Evolutionary conservation across 331 rosid species (phyloP), one percentile per base, ranked within the genome.

Genomic region (Arachis monticola): DNA sequence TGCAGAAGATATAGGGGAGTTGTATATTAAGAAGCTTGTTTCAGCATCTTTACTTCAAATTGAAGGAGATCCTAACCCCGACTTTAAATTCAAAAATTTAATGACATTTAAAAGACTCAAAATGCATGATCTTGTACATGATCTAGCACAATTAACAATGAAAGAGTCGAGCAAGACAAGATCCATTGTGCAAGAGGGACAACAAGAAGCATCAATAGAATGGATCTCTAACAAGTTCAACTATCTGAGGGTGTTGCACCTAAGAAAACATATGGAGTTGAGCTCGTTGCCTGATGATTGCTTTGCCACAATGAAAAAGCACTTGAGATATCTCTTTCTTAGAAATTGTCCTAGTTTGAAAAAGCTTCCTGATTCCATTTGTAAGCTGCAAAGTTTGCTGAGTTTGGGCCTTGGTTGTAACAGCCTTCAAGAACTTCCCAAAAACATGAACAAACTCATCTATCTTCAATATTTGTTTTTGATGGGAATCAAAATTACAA

Each of bases 311-410:
- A 45, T 81, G 73, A 69, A 57, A 27, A 69, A 57, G 45, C 81
- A 77, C 70, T 67, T 84, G 78, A 81, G 83, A 67, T 77, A 35
- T 61, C 83, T 84, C 10, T n/a, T 75, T 67, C 52, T 84, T 8
- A 13, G 44, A 10, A 48, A 52, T 64, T 5, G 30, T 12, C 74
- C 67, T 0, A 70, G 0, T 10, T 32, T 81, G 35, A 45, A 57
- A 58, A 62, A 9, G 27, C 78, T 84, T 10, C 80, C 80, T 0
- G 8, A 70, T 38, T 81, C 83, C 40, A 70, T 84, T 46, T 77
- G 77, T 45, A 66, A n/a, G 67, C 69, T 84, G 38, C 79, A 64
- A 3, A 64, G 14, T 60, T 50, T 84, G 48, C 79, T 77, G 52
- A 9, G 57, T 44, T 56, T 84, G 42, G 1, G 1, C 53, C 67